Percentiles rank a stretch among this genome's conserved stretches.
phyloP scores from a whole-genome alignment of 768 basidiomycete genomes.

The Cystofilobasidium bisporidii region DNA sequence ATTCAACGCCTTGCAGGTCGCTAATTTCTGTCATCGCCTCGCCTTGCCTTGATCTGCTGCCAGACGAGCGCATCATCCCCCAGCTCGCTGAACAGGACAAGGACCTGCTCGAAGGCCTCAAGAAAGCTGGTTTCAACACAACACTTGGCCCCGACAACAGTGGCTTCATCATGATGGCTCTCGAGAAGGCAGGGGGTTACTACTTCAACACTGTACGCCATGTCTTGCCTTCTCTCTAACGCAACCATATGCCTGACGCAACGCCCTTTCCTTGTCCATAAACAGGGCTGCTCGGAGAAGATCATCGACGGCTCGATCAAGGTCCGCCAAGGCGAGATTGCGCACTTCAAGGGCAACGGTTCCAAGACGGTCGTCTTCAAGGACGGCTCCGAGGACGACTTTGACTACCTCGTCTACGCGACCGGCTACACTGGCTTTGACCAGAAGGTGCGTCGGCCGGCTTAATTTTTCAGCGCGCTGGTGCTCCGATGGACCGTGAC shows the following conservation, averaged over 20 bases:
- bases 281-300: constrained; percentile 30
- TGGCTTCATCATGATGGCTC: constrained; percentile 25
- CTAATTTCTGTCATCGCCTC: too few relatives aligned
- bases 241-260: too few relatives aligned
- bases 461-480: too few relatives aligned
- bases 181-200: constrained; percentile 31
- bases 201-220: too few relatives aligned
- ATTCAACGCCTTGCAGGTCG: too few relatives aligned
- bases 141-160: constrained; percentile 29
- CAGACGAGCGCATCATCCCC: constrained; percentile 40
- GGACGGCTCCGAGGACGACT: constrained; percentile 28
- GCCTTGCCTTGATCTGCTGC: background rate
- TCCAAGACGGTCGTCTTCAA: constrained; percentile 27
- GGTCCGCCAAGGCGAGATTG: constrained; percentile 31
- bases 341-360: constrained; percentile 28
- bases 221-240: too few relatives aligned
- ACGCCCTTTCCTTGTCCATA: too few relatives aligned
- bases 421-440: constrained; percentile 29
- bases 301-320: constrained; percentile 33
- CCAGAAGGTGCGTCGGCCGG: background rate
- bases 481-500: too few relatives aligned
- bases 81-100: constrained; percentile 26
- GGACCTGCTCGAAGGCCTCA: constrained; percentile 26
- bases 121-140: constrained; percentile 30
- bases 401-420: constrained; percentile 31